Conservation (phyloP, 306 rosid species). For the Hippophae gyantsensis region DNA sequence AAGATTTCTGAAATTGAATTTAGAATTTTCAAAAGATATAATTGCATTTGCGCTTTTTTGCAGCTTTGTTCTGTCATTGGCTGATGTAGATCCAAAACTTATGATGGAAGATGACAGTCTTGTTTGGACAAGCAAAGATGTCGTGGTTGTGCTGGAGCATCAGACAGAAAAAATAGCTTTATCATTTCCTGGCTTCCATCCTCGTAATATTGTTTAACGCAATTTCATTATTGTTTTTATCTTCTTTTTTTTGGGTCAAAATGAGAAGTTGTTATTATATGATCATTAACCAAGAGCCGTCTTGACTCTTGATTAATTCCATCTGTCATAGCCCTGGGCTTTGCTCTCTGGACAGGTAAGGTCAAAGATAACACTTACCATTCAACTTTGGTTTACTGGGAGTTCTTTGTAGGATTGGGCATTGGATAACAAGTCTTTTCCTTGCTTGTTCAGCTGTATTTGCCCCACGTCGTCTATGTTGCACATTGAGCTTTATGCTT, state of each 20-base stretch:
- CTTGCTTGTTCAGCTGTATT: not conserved
- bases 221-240: not conserved
- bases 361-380: not conserved
- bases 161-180: slow-evolving; percentile 76
- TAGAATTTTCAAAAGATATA: not conserved
- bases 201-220: not conserved
- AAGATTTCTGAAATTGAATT: not conserved
- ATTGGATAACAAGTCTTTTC: not conserved
- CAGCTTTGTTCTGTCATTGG: slow-evolving; percentile 90
- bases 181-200: slow-evolving; percentile 4
- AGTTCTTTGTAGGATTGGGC: not conserved
- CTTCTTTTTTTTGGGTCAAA: not conserved
- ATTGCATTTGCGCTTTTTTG: slow-evolving; percentile 12
- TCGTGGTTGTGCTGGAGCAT: slow-evolving; percentile 91
- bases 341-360: not conserved
- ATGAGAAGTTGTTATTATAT: too few species aligned
- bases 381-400: not conserved
- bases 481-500: too few species aligned
- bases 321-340: not conserved
- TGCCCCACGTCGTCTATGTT: not conserved
- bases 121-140: slow-evolving; percentile 91
- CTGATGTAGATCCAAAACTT: slow-evolving; percentile 83
- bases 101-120: slow-evolving; percentile 95
- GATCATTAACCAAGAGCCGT: too few species aligned
- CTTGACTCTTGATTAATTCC: not conserved